Evolutionary conservation across 2,329 filamentous ascomycete species (phyloP), one percentile per base, ranked within the genome.

Genomic region (Diaporthe batatas): DNA sequence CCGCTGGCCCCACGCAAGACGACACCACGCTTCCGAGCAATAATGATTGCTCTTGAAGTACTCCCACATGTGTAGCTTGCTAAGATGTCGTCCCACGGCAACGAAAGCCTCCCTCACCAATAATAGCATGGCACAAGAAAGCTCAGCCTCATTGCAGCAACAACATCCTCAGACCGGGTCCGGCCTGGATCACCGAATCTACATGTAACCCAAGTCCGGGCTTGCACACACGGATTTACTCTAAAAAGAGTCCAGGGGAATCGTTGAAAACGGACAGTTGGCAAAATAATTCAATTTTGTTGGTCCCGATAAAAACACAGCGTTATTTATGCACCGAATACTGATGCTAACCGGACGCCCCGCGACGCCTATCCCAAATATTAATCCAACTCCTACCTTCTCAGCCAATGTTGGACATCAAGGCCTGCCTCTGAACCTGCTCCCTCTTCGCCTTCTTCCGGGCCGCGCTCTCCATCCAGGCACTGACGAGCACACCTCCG

Each of bases 401-500:
- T 29, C 4, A 67, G 32, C 47, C n/a, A 21, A 67, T 34, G 51
- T 57, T 47, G 5, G 18, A 54, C 53, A 69, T 18, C 34, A 62
- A 3, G 10, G 68, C 44, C 68, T 70, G 44, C 34, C 53, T 70
- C 55, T 49, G 55, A 0, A 21, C 34, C 18, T 42, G 18, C 3
- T 49, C 55, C 36, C 42, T 59, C 68, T 42, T 70, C 1, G 44
- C 55, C 55, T 42, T 53, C 57, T 42, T 62, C 55, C 25, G 54
- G 25, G 6, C 12, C 11, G 68, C 47, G 3, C 55, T 49, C 23
- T 70, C 68, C 7, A 55, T 55, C 18, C 47, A n/a, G 14, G 29
- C 23, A 6, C 18, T 42, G 18, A 70, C 10, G 47, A 58, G 23
- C 4, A 70, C 29, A 2, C 6, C 44, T 0, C 36, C 11, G 29